phyloP scores from a whole-genome alignment of 306 rosid species.

The Betula pendula region DNA sequence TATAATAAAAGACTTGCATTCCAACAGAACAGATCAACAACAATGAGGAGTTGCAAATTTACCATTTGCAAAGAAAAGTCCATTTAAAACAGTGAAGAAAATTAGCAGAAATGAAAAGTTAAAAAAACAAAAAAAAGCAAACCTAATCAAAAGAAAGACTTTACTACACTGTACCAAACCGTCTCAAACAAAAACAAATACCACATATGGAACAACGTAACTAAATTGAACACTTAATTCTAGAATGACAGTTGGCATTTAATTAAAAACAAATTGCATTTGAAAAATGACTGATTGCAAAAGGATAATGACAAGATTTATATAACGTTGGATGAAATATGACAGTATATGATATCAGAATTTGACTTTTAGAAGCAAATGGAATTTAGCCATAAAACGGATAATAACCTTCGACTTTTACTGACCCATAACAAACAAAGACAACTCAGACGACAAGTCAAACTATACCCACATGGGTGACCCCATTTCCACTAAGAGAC shows the following conservation, averaged over 20 bases:
- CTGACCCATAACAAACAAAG: not conserved
- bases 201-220: not conserved
- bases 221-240: no score
- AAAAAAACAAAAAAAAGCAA: not conserved
- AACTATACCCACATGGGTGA: not conserved
- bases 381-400: not conserved
- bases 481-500: not conserved
- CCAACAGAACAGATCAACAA: not conserved
- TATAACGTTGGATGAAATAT: not conserved
- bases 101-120: constrained; percentile 1
- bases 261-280: not conserved
- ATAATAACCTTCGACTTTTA: not conserved
- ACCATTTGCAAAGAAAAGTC: not conserved
- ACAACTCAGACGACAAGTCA: not conserved
- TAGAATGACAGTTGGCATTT: no score
- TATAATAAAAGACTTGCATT: not conserved
- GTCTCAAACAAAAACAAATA: not conserved
- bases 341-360: not conserved
- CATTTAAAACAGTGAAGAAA: not conserved
- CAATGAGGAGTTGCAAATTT: not conserved
- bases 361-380: not conserved
- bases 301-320: not conserved
- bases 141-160: not conserved
- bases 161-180: not conserved
- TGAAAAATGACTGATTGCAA: not conserved